Base-by-base conservation (phyloP, 139 green algal species). In the Desmodesmus armatus region DNA sequence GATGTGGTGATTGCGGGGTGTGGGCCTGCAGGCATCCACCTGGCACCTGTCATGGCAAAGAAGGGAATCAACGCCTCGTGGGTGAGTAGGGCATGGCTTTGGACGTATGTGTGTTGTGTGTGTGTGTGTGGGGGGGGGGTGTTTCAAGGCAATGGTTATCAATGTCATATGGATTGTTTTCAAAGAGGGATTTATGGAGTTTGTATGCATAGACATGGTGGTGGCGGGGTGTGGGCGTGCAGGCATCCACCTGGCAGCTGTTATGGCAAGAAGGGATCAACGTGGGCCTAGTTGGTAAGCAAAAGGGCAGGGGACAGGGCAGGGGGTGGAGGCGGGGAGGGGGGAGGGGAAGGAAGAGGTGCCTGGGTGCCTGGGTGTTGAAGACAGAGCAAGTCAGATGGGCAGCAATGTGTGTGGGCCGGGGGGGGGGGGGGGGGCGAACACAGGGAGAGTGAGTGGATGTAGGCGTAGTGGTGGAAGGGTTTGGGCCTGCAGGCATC, bases 211-310 rank as follows among this genome's bases (percentile, higher is more conserved):
- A n/a, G n/a, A n/a, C n/a, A n/a, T n/a, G n/a, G n/a, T n/a, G n/a
- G n/a, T n/a, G n/a, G n/a, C n/a, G 3, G 97, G 97, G n/a, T 97
- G 93, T 60, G 97, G 97, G 1, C 97, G 97, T 3, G 94, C 97
- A 3, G 97, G 97, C 3, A 87, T 99, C 0, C 92, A 88, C 37
- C 83, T 99, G 21, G 96, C 97, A 0, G 93, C 91, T 15, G 93
- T 98, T 84, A 88, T 98, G 39, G 96, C 85, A 3, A 86, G 91
- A 35, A 76, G 96, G 95, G 3, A 75, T 99, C 0, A 84, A 31
- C 3, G 94, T 98, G 0, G 93, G 85, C 25, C 89, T 97, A 2
- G 77, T 97, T 17, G 92, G 92, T 92, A 44, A 67, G 51, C 0
- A 25, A n/a, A n/a, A n/a, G n/a, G n/a, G n/a, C n/a, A n/a, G n/a